phyloP scores from a whole-genome alignment of 257 asterid genomes.

The Nicotiana paniculata region DNA sequence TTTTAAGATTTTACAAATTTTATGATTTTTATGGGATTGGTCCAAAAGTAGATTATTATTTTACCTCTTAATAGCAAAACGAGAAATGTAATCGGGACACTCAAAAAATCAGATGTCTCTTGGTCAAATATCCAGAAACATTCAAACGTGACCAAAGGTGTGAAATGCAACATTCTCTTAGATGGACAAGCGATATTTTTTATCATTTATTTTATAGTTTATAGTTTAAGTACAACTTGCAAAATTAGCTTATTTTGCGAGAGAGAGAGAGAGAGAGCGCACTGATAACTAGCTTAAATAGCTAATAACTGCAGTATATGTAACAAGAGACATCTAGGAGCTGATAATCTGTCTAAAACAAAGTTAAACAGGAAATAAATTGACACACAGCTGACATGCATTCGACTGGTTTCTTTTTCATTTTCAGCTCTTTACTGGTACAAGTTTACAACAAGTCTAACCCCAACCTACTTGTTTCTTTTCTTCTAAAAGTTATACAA shows the following conservation, averaged over 20 bases:
- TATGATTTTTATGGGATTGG: neutral
- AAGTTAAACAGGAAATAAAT: neutral
- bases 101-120: neutral
- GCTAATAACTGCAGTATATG: neutral
- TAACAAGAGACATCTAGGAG: neutral
- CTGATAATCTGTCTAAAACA: neutral
- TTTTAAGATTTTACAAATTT: neutral
- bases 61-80: neutral
- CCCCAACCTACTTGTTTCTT: neutral
- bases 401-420: neutral
- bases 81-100: neutral
- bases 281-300: neutral
- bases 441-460: neutral
- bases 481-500: neutral
- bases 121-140: too few species aligned
- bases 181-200: too few species aligned
- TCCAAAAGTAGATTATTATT: neutral
- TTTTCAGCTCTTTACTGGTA: neutral
- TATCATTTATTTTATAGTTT: too few species aligned
- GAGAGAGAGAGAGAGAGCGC: neutral
- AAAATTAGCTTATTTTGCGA: too few species aligned
- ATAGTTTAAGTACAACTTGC: neutral
- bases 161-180: too few species aligned
- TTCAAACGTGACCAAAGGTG: too few species aligned
- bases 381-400: neutral